Evolutionary conservation across 2,329 filamentous ascomycete species (phyloP).

Genomic region (Aureobasidium sp.): DNA sequence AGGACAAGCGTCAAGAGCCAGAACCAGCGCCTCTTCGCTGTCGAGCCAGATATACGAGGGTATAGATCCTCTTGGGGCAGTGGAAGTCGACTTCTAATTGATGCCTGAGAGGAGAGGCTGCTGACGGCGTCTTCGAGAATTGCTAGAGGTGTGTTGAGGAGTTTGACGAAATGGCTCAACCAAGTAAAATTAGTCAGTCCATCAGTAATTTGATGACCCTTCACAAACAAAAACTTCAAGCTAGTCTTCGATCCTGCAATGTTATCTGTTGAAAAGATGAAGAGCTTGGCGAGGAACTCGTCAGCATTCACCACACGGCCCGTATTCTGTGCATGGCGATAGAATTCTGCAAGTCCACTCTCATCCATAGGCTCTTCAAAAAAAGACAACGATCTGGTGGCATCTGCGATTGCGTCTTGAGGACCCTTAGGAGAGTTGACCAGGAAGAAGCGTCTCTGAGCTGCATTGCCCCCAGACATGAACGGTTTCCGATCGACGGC

Average conservation of each 20-base stretch:
- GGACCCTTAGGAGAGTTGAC: slow-evolving; percentile 27
- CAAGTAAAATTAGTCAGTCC: slow-evolving; percentile 37
- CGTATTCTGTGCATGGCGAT: slow-evolving; percentile 37
- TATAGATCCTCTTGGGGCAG: slow-evolving; percentile 43
- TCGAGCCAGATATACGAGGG: slow-evolving; percentile 31
- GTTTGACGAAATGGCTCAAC: slow-evolving; percentile 35
- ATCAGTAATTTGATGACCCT: slow-evolving; percentile 42
- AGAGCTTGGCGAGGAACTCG: slow-evolving; percentile 32
- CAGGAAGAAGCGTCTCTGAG: slow-evolving; percentile 28
- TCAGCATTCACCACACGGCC: slow-evolving; percentile 33
- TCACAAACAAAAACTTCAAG: slow-evolving; percentile 33
- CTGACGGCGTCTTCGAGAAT: slow-evolving; percentile 23
- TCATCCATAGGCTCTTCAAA: slow-evolving; percentile 34
- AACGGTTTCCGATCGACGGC: slow-evolving; percentile 26
- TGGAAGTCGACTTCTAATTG: slow-evolving; percentile 31
- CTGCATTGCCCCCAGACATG: slow-evolving; percentile 15
- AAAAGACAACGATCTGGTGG: slow-evolving; percentile 30
- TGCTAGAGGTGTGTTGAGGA: slow-evolving; percentile 28
- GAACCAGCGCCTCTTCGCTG: slow-evolving; percentile 39
- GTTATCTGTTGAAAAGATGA: slow-evolving; percentile 30
- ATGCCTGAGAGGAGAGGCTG: slow-evolving; percentile 17
- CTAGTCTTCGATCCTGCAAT: slow-evolving; percentile 24
- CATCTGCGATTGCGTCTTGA: slow-evolving; percentile 28
- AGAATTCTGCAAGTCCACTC: slow-evolving; percentile 24
- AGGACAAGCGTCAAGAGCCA: slow-evolving; percentile 41